Evolutionary conservation across 495 filamentous ascomycete genomes (phyloP), one percentile per base, ranked within the genome.

Genomic region (Paragyromitra xinjiangensis): DNA sequence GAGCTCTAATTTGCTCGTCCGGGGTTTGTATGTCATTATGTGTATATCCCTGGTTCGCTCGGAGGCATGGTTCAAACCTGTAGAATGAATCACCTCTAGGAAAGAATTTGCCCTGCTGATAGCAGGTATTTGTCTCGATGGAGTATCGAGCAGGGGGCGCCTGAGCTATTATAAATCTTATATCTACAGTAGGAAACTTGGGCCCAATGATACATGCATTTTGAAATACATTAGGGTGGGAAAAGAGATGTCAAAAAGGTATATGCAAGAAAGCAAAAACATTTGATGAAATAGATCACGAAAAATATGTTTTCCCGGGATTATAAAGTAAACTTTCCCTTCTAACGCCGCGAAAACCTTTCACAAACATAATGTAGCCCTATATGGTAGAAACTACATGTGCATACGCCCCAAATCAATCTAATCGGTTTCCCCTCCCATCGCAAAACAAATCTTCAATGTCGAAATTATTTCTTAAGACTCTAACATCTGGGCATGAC

Each of bases 361-460:
- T 37, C 44, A 39, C 39, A 14, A 66, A 50, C n/a, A 64, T 63
- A 24, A 6, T 55, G 44, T 6, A 66, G 37, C 11, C 58, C 22
- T 51, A 58, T 48, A 71, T 42, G 19, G n/a, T 26, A 34, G 16
- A 6, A 50, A 58, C 40, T 44, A 29, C 40, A 51, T 22, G 42
- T 44, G 11, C 24, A 62, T 6, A 56, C 12, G n/a, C 64, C 3
- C 14, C 34, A 22, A 14, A 64, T 72, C 61, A 72, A 34, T 45
- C 59, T 12, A 79, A 71, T 37, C 45, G 45, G 19, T 74, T 71
- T 19, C 73, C 79, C 6, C 78, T 58, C 24, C 29, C 8, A 69
- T 81, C 69, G 44, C 78, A 81, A 81, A 81, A 81, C 44, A 81
- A 56, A 64, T 81, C 79, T 1, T 55, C 64, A 45, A 69, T 61